Percentiles rank a stretch among this genome's conserved stretches.
phyloP scores from a whole-genome alignment of 2,329 filamentous ascomycete species.

The Cladosporium oxysporum region DNA sequence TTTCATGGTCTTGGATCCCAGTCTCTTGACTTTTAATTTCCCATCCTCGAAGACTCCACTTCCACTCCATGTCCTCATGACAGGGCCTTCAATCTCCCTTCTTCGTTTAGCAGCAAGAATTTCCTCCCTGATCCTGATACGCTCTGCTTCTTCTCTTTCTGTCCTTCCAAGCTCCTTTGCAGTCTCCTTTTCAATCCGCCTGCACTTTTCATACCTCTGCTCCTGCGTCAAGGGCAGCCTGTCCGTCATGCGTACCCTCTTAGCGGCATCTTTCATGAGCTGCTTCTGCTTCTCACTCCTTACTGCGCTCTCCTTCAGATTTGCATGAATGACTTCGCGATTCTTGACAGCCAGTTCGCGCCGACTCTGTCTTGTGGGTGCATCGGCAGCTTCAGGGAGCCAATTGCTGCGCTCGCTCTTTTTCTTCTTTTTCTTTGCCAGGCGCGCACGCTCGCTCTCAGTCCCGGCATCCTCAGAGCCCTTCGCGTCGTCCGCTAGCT shows the following conservation, averaged over 20 bases:
- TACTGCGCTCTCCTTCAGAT: conserved; percentile 72
- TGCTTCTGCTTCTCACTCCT: conserved; percentile 69
- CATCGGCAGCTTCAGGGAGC: conserved; percentile 65
- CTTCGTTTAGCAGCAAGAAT: conserved; percentile 87
- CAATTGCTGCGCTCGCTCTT: conserved; percentile 72
- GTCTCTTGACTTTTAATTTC: conserved; percentile 61
- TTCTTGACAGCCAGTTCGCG: conserved; percentile 64
- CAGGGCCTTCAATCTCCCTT: conserved; percentile 81
- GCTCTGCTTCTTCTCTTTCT: conserved; percentile 88
- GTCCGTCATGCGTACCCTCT: conserved; percentile 67
- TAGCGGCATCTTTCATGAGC: conserved; percentile 63
- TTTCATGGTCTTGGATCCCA: conserved; percentile 32
- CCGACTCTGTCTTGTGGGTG: conserved; percentile 62
- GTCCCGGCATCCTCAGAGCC: conserved; percentile 28
- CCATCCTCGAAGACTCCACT: conserved; percentile 78
- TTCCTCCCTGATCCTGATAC: conserved; percentile 78
- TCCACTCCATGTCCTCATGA: conserved; percentile 94
- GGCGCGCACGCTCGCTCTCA: conserved; percentile 4
- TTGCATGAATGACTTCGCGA: conserved; percentile 60
- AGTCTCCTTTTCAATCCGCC: conserved; percentile 75
- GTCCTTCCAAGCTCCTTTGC: conserved; percentile 84
- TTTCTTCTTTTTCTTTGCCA: conserved; percentile 63
- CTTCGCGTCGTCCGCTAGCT: conserved; percentile 45
- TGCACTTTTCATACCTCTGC: conserved; percentile 56
- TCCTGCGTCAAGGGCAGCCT: conserved; percentile 84